These are phyloP conservation scores for Boletus tomentosulus DNA, from an alignment of 768 basidiomycete genomes.

Conservation along the genomic window DNA sequence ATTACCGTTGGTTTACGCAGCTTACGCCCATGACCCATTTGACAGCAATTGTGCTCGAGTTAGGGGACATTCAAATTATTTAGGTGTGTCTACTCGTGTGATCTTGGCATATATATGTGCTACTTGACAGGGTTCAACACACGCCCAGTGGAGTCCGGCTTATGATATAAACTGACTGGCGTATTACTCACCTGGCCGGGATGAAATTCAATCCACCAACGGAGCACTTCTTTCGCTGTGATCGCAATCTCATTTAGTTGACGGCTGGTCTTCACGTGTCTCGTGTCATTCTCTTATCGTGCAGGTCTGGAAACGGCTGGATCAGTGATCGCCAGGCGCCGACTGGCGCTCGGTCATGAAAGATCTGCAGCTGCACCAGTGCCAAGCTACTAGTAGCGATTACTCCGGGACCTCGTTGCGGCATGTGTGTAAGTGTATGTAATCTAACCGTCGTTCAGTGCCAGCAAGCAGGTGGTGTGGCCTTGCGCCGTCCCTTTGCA, in stretches of 20 bases:
- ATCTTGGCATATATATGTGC: slow-evolving; percentile 6
- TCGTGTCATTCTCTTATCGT: slow-evolving; percentile 9
- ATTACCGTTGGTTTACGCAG: slow-evolving; percentile 14
- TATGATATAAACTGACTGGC: slow-evolving; percentile 10
- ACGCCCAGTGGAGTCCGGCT: slow-evolving; percentile 10
- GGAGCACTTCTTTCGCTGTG: slow-evolving; percentile 31
- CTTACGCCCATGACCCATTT: slow-evolving; percentile 25
- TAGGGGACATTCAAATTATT: slow-evolving; percentile 27
- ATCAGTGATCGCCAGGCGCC: slow-evolving; percentile 28
- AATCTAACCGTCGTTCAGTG: slow-evolving; percentile 19
- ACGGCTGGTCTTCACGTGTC: slow-evolving; percentile 21
- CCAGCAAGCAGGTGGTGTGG: slow-evolving; percentile 24
- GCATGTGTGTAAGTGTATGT: slow-evolving; percentile 19
- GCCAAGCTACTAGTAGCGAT: slow-evolving; percentile 7
- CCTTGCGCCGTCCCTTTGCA: slow-evolving; percentile 8
- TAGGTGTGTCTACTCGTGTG: slow-evolving; percentile 23
- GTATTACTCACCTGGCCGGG: slow-evolving; percentile 28
- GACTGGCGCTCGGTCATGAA: slow-evolving; percentile 36
- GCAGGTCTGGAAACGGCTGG: slow-evolving; percentile 35
- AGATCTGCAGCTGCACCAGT: slow-evolving; percentile 27
- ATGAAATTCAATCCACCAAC: slow-evolving; percentile 35
- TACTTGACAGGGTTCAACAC: slow-evolving; percentile 26
- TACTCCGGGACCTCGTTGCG: slow-evolving; percentile 19
- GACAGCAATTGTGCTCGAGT: slow-evolving; percentile 23
- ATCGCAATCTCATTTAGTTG: slow-evolving; percentile 14